Conservation (phyloP, 73 alveolate species). For the Paramecium sonneborni region DNA sequence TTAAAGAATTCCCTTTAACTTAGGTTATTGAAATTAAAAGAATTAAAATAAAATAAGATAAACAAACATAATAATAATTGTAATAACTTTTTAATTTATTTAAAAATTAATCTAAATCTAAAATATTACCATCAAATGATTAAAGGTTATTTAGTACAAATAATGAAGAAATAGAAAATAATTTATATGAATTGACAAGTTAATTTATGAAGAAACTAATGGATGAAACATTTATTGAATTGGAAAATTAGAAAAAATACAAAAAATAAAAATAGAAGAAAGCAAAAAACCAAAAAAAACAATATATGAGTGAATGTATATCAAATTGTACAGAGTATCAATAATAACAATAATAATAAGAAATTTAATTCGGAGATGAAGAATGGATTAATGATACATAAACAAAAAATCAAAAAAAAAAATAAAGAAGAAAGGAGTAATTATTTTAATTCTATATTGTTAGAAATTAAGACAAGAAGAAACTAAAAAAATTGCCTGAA, state of each 20-base stretch:
- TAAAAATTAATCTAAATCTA: not conserved
- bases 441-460: not conserved
- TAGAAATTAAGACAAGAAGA: not conserved
- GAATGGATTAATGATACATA: not conserved
- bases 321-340: not conserved
- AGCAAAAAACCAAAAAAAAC: not conserved
- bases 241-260: not conserved
- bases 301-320: not conserved
- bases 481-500: not conserved
- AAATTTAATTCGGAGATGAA: not conserved
- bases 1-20: not conserved
- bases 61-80: not conserved
- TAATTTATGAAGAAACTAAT: not conserved
- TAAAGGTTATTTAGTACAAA: not conserved
- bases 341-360: not conserved
- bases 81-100: not conserved
- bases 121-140: not conserved
- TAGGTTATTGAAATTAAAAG: not conserved
- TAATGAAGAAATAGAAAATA: not conserved
- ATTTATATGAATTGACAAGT: not conserved
- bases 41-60: not conserved
- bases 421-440: conserved; percentile 8
- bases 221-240: not conserved
- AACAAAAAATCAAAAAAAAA: not conserved
- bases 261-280: not conserved